These are phyloP conservation scores for Phytopythium kandeliae DNA, from an alignment of 352 stramenopile genomes.

Conservation along the genomic window DNA sequence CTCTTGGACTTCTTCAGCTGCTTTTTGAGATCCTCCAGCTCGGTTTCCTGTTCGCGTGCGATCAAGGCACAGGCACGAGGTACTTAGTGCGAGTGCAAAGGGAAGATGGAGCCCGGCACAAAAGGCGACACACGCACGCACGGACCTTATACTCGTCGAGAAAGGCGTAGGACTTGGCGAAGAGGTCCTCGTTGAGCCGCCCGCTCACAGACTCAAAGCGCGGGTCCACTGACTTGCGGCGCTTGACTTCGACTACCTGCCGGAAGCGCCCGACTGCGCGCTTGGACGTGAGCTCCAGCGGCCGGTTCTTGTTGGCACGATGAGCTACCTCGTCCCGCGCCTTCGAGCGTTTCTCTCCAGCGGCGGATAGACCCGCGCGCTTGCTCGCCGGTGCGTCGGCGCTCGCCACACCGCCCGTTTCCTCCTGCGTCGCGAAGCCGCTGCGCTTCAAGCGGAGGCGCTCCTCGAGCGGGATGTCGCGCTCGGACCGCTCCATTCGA, in stretches of 20 bases:
- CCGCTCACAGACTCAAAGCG: conserved; percentile 83
- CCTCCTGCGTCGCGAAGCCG: conserved; percentile 41
- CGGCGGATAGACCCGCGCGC: conserved; percentile 3
- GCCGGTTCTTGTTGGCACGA: conserved; percentile 80
- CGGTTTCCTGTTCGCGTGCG: conserved; percentile 36
- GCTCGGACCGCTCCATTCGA: conserved; percentile 11
- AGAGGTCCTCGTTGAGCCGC: conserved; percentile 87
- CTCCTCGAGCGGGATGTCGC: conserved; percentile 77
- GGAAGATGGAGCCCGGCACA: too few species aligned
- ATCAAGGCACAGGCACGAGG: too few species aligned
- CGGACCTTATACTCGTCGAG: conserved; percentile 83
- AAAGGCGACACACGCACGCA: not conserved
- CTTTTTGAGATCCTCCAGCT: conserved; percentile 84
- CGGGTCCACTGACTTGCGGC: conserved; percentile 66
- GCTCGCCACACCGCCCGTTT: not conserved
- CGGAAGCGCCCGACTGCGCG: conserved; percentile 72
- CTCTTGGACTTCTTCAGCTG: conserved; percentile 69
- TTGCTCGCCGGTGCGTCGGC: not conserved
- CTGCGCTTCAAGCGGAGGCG: conserved; percentile 74
- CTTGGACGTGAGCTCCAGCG: conserved; percentile 82
- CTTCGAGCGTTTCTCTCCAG: conserved; percentile 13
- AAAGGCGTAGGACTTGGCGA: conserved; percentile 86
- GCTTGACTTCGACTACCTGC: conserved; percentile 81
- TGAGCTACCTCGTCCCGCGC: conserved; percentile 7
- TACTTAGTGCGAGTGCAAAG: not conserved